phyloP scores from a whole-genome alignment of 2,329 filamentous ascomycete genomes.

The Leptosphaerulina australis region DNA sequence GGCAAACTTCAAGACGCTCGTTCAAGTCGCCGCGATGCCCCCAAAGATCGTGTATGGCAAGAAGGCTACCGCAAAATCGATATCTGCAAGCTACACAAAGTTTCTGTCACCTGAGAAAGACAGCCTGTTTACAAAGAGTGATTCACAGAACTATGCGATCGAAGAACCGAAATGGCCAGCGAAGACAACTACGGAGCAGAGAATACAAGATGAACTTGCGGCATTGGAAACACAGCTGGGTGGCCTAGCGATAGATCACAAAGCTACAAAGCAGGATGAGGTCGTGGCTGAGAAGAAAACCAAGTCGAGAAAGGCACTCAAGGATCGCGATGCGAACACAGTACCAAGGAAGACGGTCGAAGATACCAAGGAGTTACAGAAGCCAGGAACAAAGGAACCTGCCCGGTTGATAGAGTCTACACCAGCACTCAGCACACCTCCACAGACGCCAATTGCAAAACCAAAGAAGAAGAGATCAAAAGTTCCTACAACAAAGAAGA shows the following conservation, averaged over 20 bases:
- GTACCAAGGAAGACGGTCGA: constrained; percentile 1
- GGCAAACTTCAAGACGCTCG: constrained; percentile 5
- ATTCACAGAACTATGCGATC: constrained; percentile 1
- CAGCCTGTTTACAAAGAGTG: constrained; percentile 9
- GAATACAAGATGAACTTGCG: constrained; percentile 9
- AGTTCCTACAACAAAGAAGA: constrained; percentile 17
- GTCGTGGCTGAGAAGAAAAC: background rate
- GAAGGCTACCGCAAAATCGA: constrained; percentile 11
- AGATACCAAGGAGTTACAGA: background rate
- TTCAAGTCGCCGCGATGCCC: constrained; percentile 25
- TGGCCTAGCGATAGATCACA: constrained; percentile 1
- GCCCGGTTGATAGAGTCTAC: background rate
- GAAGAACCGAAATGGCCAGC: background rate
- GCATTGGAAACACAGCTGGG: constrained; percentile 12
- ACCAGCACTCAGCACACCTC: background rate
- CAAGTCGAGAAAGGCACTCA: constrained; percentile 13
- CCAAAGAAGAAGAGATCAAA: constrained; percentile 21
- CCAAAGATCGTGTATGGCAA: constrained; percentile 35
- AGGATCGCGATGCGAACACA: constrained; percentile 21
- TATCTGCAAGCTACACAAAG: constrained; percentile 26
- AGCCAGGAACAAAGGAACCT: background rate
- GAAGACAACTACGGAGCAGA: constrained; percentile 8
- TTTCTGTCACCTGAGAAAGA: constrained; percentile 40
- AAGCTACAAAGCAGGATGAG: background rate
- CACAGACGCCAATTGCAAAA: constrained; percentile 15